Percentiles rank a stretch among this genome's conserved stretches.
Evolutionary conservation across 352 stramenopile genomes (phyloP).

Genomic region (Phytophthora pistaciae): DNA sequence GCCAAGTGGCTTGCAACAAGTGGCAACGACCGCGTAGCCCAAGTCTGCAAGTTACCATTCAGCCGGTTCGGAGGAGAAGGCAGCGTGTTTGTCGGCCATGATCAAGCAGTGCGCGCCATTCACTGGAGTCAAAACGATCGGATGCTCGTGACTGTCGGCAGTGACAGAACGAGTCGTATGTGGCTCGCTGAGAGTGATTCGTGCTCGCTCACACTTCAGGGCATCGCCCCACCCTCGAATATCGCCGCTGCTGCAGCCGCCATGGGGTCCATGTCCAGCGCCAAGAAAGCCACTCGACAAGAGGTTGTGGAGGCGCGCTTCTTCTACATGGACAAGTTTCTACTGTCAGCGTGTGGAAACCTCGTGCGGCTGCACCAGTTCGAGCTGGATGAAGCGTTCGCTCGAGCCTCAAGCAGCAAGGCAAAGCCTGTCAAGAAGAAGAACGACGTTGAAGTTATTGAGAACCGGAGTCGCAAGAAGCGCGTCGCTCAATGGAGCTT

Average conservation of each 20-base stretch:
- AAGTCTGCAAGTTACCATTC: conserved; percentile 77
- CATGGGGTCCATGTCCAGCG: conserved; percentile 38
- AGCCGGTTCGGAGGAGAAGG: conserved; percentile 73
- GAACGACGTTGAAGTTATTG: conserved; percentile 47
- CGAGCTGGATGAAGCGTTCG: conserved; percentile 70
- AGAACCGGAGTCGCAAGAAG: conserved; percentile 76
- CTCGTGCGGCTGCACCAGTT: conserved; percentile 76
- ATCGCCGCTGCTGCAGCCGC: conserved; percentile 41
- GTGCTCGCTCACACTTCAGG: conserved; percentile 66
- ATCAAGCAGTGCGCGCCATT: conserved; percentile 68
- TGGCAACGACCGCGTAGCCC: conserved; percentile 68
- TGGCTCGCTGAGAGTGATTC: conserved; percentile 76
- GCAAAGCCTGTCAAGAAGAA: conserved; percentile 26
- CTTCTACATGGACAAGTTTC: conserved; percentile 92
- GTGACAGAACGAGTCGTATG: conserved; percentile 73
- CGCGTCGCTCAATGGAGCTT: conserved; percentile 72
- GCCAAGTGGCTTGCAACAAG: conserved; percentile 78
- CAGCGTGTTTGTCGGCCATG: conserved; percentile 75
- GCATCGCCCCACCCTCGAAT: conserved; percentile 38
- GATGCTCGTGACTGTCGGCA: conserved; percentile 73
- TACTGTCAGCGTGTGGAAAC: conserved; percentile 76
- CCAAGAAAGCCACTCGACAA: conserved; percentile 59
- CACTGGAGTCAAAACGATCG: conserved; percentile 84
- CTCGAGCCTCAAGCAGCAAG: conserved; percentile 43
- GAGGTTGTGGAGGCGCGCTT: conserved; percentile 80